Evolutionary conservation across 768 basidiomycete genomes (phyloP), one percentile per base, ranked within the genome.

Genomic region (Agrocybe pediades): DNA sequence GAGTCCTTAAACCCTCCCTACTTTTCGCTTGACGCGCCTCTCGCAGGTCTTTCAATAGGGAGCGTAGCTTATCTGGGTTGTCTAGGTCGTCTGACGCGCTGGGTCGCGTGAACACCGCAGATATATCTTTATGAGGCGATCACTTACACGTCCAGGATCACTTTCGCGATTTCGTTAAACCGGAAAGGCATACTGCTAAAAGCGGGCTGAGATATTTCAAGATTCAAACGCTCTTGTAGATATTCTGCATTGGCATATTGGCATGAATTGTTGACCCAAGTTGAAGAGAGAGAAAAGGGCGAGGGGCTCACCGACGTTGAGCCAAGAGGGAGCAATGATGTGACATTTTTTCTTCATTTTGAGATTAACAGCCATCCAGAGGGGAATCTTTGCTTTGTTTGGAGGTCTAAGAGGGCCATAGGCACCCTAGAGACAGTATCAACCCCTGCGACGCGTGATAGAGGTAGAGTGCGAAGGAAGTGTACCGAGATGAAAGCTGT

Each of bases 1-100:
- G 77, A 54, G 82, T 83, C 55, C 80, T 77, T 2, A 98, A 73
- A 78, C 95, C 95, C 50, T 90, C 84, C 56, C 95, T 75, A 71
- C 90, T 88, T 66, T 99, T 99, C 7, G 95, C 90, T 68, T 98
- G 96, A 33, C 97, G 82, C 11, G 92, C 92, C 74, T 98, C 95
- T 11, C 95, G 88, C n/a, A 98, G 76, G 65, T 97, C 95, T 68
- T 98, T 95, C 17, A 98, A 79, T 2, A 98, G 71, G 5, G 87
- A 86, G 5, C 92, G 83, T 19, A 98, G 74, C 60, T 85, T 89
- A 51, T 97, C 93, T 3, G 95, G 84, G 53, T 86, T 85, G 49
- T 87, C 83, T 7, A 98, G 74, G 60, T 99, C 95, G 65, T 98
- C 95, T 8, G 92, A 80, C 0, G 96, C 95, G 0, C 96, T 98